These are phyloP conservation scores for Plasmodium adleri DNA, from an alignment of 169 alveolate species.

Conservation along the genomic window DNA sequence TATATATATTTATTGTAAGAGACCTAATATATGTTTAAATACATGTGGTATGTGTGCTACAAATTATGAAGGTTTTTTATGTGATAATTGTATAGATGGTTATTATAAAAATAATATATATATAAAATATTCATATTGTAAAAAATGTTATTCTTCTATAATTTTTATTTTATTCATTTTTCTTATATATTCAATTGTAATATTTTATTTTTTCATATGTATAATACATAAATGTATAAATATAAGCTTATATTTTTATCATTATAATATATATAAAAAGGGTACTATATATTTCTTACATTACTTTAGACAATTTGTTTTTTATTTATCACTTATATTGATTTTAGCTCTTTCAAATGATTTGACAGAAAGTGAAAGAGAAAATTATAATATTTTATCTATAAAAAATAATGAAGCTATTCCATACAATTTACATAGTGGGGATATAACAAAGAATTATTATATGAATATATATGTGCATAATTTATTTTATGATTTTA, in stretches of 20 bases:
- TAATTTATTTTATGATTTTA: conserved; percentile 61
- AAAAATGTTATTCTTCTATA: conserved; percentile 28
- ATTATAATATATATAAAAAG: conserved; percentile 41
- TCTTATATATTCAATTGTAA: conserved; percentile 22
- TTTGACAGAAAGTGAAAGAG: conserved; percentile 71
- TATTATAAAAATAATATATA: conserved; percentile 66
- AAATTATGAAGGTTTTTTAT: conserved; percentile 55
- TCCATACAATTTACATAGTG: conserved; percentile 12
- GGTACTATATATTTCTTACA: conserved; percentile 68
- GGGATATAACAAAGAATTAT: conserved; percentile 32
- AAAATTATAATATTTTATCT: conserved; percentile 16
- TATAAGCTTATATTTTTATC: conserved; percentile 64
- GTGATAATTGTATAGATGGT: conserved; percentile 63
- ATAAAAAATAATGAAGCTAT: not conserved
- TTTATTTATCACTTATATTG: conserved; percentile 64
- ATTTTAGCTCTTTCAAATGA: conserved; percentile 70
- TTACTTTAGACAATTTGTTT: conserved; percentile 62
- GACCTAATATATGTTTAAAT: conserved; percentile 54
- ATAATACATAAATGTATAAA: conserved; percentile 44
- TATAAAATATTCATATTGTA: conserved; percentile 62
- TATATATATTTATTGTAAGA: conserved; percentile 53
- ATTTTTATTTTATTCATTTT: conserved; percentile 18
- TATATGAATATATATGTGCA: conserved; percentile 66
- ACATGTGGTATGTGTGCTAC: conserved; percentile 69
- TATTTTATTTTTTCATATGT: conserved; percentile 27